These are phyloP conservation scores for Diaporthe sp. DNA, from an alignment of 2,329 filamentous ascomycete species.

Conservation along the genomic window DNA sequence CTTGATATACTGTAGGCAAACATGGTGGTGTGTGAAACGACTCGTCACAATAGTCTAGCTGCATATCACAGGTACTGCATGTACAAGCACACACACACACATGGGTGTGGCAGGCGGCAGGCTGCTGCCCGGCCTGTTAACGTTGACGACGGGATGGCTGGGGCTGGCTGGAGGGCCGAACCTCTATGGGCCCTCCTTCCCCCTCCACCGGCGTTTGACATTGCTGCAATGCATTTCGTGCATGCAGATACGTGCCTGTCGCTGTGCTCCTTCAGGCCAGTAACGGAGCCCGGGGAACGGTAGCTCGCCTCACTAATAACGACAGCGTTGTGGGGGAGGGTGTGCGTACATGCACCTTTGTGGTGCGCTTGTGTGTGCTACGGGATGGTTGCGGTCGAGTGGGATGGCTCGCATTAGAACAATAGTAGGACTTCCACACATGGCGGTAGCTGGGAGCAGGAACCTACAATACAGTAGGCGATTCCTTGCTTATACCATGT, in stretches of 20 bases:
- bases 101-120: neutral
- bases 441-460: neutral
- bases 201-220: constrained; percentile 12
- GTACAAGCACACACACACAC: neutral
- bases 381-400: neutral
- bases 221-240: constrained; percentile 17
- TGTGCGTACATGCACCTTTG: constrained; percentile 1
- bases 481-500: constrained; percentile 16
- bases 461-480: neutral
- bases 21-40: constrained; percentile 16
- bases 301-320: constrained; percentile 1
- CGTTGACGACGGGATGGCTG: neutral
- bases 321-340: neutral
- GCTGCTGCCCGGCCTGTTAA: constrained; percentile 4
- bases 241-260: constrained; percentile 31
- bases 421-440: neutral
- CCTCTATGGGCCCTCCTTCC: neutral
- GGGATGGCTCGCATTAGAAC: constrained; percentile 12
- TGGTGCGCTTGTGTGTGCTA: constrained; percentile 15
- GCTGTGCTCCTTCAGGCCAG: constrained; percentile 4
- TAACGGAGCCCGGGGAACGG: constrained; percentile 31
- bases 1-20: neutral
- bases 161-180: neutral
- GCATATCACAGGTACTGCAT: constrained; percentile 27
- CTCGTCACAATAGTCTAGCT: constrained; percentile 25